Conservation (phyloP, 257 asterid species). For the Nicotiana sylvestris region DNA sequence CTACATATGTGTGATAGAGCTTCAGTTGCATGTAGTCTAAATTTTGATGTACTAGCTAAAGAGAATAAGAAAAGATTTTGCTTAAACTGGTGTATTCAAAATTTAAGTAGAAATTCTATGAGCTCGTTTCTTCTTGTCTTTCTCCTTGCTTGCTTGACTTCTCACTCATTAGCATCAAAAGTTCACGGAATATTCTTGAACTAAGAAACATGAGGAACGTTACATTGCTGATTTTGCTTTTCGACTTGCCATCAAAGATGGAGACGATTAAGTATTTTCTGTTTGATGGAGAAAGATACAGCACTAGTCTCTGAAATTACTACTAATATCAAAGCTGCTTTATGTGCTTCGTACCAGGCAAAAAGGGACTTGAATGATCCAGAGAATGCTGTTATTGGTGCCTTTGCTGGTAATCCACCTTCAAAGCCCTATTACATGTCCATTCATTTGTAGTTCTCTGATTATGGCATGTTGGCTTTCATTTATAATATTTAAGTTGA, state of each 20-base stretch:
- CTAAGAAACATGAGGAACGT: not conserved
- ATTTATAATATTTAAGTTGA: not conserved
- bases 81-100: not conserved
- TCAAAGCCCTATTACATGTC: not conserved
- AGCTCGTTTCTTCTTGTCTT: not conserved
- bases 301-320: not conserved
- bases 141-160: not conserved
- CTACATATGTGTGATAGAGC: not conserved
- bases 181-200: not conserved
- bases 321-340: slow-evolving; percentile 4
- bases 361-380: slow-evolving; percentile 89
- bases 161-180: not conserved
- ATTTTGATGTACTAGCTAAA: not conserved
- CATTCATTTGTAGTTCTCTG: not conserved
- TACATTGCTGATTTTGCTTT: not conserved
- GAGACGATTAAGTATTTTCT: not conserved
- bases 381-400: slow-evolving; percentile 87
- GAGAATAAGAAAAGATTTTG: slow-evolving; percentile 1
- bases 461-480: not conserved
- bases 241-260: not conserved
- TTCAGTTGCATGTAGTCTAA: not conserved
- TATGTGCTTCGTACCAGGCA: slow-evolving; percentile 48
- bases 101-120: not conserved
- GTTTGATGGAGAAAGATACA: slow-evolving; percentile 1
- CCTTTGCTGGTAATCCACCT: slow-evolving; percentile 74